These are phyloP conservation scores for Phycomyces blakesleeanus DNA, from an alignment of 192 early-diverging fungal species.

Conservation along the genomic window DNA sequence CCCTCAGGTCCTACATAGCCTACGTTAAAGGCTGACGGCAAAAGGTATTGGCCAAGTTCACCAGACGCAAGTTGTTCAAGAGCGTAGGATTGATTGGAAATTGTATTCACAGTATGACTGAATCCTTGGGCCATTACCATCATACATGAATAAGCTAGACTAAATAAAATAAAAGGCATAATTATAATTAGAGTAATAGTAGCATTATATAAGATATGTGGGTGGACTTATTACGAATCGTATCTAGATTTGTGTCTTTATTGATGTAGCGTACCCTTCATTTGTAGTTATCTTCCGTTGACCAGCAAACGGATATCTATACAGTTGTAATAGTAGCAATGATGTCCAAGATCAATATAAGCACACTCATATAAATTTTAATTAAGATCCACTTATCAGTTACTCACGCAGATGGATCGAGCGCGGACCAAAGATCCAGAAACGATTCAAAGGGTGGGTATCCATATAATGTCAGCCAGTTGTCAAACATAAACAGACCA, in stretches of 20 bases:
- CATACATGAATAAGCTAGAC: conserved; percentile 51
- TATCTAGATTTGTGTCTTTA: no score
- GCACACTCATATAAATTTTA: no score
- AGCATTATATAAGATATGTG: no score
- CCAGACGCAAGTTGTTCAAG: conserved; percentile 34
- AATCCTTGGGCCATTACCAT: conserved; percentile 47
- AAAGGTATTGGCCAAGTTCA: conserved; percentile 30
- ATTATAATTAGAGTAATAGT: no score
- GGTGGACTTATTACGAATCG: no score
- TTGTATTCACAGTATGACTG: conserved; percentile 33
- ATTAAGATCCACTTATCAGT: neutral
- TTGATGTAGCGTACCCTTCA: neutral
- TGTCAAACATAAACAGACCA: conserved; percentile 45
- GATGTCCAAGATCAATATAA: no score
- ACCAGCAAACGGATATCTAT: conserved; percentile 44
- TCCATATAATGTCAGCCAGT: conserved; percentile 39
- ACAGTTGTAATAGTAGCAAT: no score
- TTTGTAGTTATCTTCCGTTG: conserved; percentile 31
- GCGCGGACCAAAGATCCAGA: conserved; percentile 38
- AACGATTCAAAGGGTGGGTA: conserved; percentile 46
- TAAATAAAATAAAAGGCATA: no score
- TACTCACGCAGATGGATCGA: conserved; percentile 36
- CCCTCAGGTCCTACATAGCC: conserved; percentile 49
- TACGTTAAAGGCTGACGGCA: conserved; percentile 39
- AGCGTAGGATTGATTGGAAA: conserved; percentile 20